Percentiles rank a stretch among this genome's conserved stretches.
These are phyloP conservation scores for Trypanosoma conorhini DNA, from an alignment of 208 protist genomes.

Conservation along the genomic window DNA sequence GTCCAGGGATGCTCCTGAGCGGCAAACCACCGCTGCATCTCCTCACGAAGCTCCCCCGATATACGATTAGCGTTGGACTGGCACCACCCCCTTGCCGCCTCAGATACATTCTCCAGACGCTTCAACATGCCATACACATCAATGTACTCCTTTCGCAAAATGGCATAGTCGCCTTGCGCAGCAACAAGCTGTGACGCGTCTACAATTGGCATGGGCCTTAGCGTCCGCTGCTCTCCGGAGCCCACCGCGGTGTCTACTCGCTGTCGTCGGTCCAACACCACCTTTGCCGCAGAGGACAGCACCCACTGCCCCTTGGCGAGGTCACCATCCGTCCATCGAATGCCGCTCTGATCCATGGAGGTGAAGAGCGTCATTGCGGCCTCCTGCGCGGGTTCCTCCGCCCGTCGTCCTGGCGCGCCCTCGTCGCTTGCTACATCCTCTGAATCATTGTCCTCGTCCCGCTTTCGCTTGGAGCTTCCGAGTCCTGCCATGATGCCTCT, in stretches of 20 bases:
- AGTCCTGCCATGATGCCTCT: constrained; percentile 42
- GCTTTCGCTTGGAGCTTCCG: constrained; percentile 24
- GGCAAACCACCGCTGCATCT: constrained; percentile 31
- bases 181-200: constrained; percentile 22
- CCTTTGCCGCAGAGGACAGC: constrained; percentile 19
- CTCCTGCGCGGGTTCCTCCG: not conserved
- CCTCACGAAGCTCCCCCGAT: constrained; percentile 15
- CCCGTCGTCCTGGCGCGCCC: not conserved
- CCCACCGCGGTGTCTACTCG: not conserved
- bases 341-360: constrained; percentile 28
- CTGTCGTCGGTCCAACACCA: constrained; percentile 17
- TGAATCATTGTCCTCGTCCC: constrained; percentile 18
- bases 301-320: constrained; percentile 15
- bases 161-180: constrained; percentile 17
- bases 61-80: constrained; percentile 20
- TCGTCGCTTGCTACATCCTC: constrained; percentile 9
- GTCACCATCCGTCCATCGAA: constrained; percentile 38
- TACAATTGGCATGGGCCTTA: constrained; percentile 28
- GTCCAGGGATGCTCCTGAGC: constrained; percentile 19
- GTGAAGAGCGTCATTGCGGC: constrained; percentile 17
- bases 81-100: constrained; percentile 25
- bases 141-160: constrained; percentile 26
- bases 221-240: not conserved
- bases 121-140: constrained; percentile 13
- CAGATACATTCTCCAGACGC: constrained; percentile 29